Conservation (phyloP, 2,329 filamentous ascomycete species). For the Atkinsonella texensis region DNA sequence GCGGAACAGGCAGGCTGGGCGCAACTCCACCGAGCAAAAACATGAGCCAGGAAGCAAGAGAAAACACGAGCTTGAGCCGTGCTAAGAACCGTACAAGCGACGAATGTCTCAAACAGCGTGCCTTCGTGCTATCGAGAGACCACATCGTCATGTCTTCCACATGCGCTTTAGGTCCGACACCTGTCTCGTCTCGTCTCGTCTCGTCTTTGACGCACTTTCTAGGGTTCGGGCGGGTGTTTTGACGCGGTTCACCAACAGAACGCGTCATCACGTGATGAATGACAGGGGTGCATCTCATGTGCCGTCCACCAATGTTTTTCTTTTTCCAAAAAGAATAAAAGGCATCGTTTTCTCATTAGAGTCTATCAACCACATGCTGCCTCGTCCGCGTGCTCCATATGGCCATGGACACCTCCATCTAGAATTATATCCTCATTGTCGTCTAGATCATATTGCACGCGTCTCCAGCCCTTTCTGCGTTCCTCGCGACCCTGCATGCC, state of each 20-base stretch:
- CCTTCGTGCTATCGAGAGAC: neutral
- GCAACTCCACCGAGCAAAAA: neutral
- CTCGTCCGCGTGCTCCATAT: constrained; percentile 17
- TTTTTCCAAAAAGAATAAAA: too few species aligned
- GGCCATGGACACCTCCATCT: constrained; percentile 41
- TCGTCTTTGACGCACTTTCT: neutral
- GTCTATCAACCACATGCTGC: constrained; percentile 27
- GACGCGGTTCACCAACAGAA: neutral
- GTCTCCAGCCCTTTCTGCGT: constrained; percentile 38
- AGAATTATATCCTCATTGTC: constrained; percentile 48
- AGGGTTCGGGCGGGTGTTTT: neutral
- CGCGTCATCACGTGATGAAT: constrained; percentile 5
- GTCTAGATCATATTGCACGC: constrained; percentile 47
- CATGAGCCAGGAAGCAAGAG: neutral
- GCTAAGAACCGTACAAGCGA: neutral
- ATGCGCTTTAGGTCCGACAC: neutral
- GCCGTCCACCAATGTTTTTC: too few species aligned
- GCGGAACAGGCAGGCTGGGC: too few species aligned
- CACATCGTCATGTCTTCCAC: too few species aligned
- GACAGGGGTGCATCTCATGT: neutral
- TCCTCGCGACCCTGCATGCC: constrained; percentile 28
- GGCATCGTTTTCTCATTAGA: constrained; percentile 13
- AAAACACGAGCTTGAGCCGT: neutral
- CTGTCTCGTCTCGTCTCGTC: neutral
- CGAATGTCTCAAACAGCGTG: neutral